These are phyloP conservation scores for Cyamopsis tetragonoloba DNA, from an alignment of 306 rosid genomes.

Conservation along the genomic window DNA sequence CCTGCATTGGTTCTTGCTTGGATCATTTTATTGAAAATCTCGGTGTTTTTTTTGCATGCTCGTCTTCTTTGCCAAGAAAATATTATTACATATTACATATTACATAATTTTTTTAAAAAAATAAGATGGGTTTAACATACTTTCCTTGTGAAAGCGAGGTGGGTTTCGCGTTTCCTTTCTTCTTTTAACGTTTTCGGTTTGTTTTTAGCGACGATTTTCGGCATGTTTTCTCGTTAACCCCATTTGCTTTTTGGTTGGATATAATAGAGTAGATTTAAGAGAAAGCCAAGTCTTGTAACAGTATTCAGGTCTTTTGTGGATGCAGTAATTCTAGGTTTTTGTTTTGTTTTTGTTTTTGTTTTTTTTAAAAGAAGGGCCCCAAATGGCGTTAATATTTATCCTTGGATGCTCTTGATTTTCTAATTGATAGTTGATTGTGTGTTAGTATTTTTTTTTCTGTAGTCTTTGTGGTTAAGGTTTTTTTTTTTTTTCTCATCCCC, in stretches of 20 bases:
- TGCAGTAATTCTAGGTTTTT: neutral
- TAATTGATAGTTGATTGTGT: neutral
- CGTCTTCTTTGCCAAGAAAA: neutral
- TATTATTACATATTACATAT: no score
- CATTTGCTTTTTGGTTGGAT: neutral
- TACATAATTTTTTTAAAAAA: no score
- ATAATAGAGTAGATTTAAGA: neutral
- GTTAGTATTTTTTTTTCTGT: neutral
- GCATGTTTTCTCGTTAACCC: neutral
- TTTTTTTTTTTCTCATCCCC: neutral
- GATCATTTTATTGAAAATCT: neutral
- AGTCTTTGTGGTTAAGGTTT: neutral
- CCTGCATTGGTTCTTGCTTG: constrained; percentile 10
- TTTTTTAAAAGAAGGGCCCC: no score
- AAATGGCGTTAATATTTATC: neutral
- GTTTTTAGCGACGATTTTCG: neutral
- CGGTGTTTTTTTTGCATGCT: neutral
- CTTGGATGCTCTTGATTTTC: neutral
- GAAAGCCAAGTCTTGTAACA: neutral
- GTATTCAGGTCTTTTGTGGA: neutral
- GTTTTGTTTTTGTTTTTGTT: neutral
- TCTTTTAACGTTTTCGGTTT: neutral
- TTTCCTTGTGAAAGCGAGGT: neutral
- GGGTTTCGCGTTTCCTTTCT: neutral
- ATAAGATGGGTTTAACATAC: neutral